These are phyloP conservation scores for Nicotiana otophora DNA, from an alignment of 257 asterid genomes.

Conservation along the genomic window DNA sequence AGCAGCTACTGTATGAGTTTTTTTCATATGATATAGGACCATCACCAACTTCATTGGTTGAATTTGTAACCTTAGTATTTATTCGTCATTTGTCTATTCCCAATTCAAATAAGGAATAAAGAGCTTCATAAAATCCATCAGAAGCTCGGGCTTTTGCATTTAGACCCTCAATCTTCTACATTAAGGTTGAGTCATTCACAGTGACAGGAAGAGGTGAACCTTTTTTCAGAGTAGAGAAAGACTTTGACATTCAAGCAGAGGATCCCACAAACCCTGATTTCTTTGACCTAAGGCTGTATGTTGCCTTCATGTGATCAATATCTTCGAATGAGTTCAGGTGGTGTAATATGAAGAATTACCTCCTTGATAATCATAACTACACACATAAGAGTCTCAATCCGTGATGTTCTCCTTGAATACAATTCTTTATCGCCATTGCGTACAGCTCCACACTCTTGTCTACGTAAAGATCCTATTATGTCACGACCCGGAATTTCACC, in stretches of 20 bases:
- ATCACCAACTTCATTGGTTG: conserved; percentile 27
- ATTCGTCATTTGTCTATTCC: conserved; percentile 29
- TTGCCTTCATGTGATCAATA: conserved; percentile 24
- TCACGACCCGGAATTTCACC: no score
- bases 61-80: conserved; percentile 25
- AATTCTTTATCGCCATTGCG: conserved; percentile 43
- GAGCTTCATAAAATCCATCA: conserved; percentile 45
- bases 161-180: conserved; percentile 74
- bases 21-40: conserved; percentile 27
- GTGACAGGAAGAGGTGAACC: conserved; percentile 32
- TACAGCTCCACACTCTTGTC: conserved; percentile 79
- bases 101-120: conserved; percentile 26
- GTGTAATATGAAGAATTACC: conserved; percentile 30
- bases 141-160: conserved; percentile 72
- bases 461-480: conserved; percentile 20
- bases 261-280: conserved; percentile 30
- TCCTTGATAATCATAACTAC: conserved; percentile 26
- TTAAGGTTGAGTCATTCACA: conserved; percentile 43
- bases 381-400: conserved; percentile 29
- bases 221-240: conserved; percentile 24
- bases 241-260: conserved; percentile 31
- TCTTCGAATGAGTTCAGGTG: conserved; percentile 33
- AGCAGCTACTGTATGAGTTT: not conserved
- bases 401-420: conserved; percentile 28
- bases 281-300: conserved; percentile 32